Evolutionary conservation across 352 stramenopile species (phyloP), one percentile per base, ranked within the genome.

Genomic region (Poterioochromonas sp.): DNA sequence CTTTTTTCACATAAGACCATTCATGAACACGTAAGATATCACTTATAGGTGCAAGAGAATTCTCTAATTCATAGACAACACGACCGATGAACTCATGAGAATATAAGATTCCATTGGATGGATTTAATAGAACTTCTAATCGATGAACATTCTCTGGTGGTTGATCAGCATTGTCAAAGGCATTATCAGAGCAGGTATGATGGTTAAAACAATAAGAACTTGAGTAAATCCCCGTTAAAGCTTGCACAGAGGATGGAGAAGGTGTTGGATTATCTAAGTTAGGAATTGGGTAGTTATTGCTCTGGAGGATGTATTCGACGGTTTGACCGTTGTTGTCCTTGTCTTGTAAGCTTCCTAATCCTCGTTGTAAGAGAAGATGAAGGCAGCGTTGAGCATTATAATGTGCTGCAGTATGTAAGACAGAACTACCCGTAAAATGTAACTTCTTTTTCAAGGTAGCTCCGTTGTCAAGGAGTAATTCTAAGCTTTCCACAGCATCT

Each of bases 111-210:
- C 76, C 76, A 51, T 58, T 37, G 39, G 22, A 26, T 29, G 12
- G 15, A 76, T 92, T 83, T 40, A 94, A 83, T n/a, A 95, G 82
- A 41, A 90, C 91, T 44, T 90, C 86, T 26, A 96, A 88, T 32
- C 91, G 88, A 78, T 93, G 88, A 0, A 88, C 84, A 74, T 95
- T 96, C 80, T 96, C 91, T 18, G 91, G 90, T 32, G 90, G 90
- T n/a, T 88, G 88, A 94, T 89, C 8, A 78, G 79, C 26, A 1
- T 85, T 85, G 22, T 88, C 60, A 22, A 76, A 41, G 84, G n/a
- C 85, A 85, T 80, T 82, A 79, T 81, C 92, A 84, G 77, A 86
- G 85, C 79, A 94, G 0, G 84, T 86, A 73, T 80, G 81, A 81
- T 96, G 91, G 69, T 82, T 80, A 76, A 90, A 80, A 62, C 86